phyloP scores from a whole-genome alignment of 306 rosid species.

The Acacia acuminata region DNA sequence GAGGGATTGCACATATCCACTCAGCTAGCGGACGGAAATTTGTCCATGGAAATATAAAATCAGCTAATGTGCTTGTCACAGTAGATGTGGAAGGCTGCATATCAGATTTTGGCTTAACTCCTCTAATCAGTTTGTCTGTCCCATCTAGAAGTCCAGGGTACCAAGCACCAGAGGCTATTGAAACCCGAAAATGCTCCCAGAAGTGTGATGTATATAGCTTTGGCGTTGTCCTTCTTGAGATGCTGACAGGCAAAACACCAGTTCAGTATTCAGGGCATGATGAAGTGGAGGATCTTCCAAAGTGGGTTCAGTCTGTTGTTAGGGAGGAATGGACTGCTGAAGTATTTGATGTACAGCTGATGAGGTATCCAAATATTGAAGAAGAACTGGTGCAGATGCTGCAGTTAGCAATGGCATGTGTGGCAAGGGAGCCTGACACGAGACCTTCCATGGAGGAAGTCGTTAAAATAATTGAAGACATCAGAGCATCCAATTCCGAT shows the following conservation, averaged over 20 bases:
- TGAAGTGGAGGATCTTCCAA: constrained; percentile 78
- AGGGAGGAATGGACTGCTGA: constrained; percentile 95
- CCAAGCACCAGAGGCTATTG: constrained; percentile 74
- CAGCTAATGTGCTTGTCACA: constrained; percentile 79
- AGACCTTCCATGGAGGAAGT: constrained; percentile 90
- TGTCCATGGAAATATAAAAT: constrained; percentile 87
- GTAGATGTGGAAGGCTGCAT: constrained; percentile 64
- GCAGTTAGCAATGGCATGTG: constrained; percentile 93
- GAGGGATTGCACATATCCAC: constrained; percentile 81
- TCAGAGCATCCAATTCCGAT: constrained; percentile 48
- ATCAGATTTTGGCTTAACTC: constrained; percentile 78
- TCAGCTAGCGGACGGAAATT: constrained; percentile 68
- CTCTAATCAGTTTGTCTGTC: constrained; percentile 51
- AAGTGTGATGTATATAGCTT: constrained; percentile 82
- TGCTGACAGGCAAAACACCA: constrained; percentile 84
- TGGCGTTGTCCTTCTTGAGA: constrained; percentile 89
- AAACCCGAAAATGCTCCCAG: constrained; percentile 59
- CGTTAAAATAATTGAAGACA: constrained; percentile 69
- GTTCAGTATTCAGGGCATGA: constrained; percentile 72
- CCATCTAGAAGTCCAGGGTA: constrained; percentile 67
- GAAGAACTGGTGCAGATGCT: constrained; percentile 95
- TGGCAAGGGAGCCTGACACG: constrained; percentile 65
- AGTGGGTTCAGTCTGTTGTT: constrained; percentile 88
- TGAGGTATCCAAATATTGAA: constrained; percentile 73
- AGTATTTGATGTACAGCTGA: constrained; percentile 89